These are phyloP conservation scores for Gyromitra esculenta DNA, from an alignment of 2,329 filamentous ascomycete genomes.

Conservation along the genomic window DNA sequence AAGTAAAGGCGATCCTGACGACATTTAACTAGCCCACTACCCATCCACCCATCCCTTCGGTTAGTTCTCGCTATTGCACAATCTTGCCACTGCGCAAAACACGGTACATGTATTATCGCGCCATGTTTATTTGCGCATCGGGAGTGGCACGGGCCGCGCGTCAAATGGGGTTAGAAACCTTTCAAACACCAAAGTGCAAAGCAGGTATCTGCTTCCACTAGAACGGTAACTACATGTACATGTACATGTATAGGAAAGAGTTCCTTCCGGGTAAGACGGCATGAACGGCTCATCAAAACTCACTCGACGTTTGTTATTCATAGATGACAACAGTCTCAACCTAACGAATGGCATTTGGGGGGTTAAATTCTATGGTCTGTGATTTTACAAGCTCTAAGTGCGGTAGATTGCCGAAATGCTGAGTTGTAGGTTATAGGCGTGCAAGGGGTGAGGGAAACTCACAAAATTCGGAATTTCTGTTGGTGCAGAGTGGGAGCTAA, in stretches of 20 bases:
- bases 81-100: too few relatives aligned
- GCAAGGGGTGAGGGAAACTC: neutral
- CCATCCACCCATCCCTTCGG: too few relatives aligned
- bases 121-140: neutral
- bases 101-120: neutral
- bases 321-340: neutral
- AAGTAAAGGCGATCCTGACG: too few relatives aligned
- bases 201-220: neutral
- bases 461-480: neutral
- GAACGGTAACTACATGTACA: neutral
- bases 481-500: neutral
- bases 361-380: neutral
- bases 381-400: neutral
- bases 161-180: neutral
- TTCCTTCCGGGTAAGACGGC: neutral
- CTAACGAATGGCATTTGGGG: neutral
- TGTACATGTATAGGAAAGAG: neutral
- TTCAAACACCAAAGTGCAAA: neutral
- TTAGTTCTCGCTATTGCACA: too few relatives aligned
- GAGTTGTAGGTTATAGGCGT: neutral
- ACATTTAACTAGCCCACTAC: too few relatives aligned
- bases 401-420: too few relatives aligned
- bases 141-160: neutral
- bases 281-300: neutral
- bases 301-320: neutral